Percentiles rank a stretch among this genome's conserved stretches.
These are phyloP conservation scores for Spergularia bocconei DNA, from an alignment of 148 eudicot genomes.

Conservation along the genomic window DNA sequence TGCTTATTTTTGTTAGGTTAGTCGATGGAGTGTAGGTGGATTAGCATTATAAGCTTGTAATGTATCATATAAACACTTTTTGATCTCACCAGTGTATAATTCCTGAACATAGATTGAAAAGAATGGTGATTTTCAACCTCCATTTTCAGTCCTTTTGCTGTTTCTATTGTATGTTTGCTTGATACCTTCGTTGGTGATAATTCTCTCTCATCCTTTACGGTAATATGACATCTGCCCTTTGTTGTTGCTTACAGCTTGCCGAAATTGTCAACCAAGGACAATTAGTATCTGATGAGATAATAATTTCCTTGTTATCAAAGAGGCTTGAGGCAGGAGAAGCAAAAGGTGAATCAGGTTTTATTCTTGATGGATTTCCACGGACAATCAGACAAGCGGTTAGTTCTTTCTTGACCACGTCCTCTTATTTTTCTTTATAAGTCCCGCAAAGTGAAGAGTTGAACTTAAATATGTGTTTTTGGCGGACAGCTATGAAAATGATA, in stretches of 20 bases:
- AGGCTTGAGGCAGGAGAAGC: slow-evolving; percentile 91
- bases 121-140: neutral
- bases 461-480: neutral
- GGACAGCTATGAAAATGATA: neutral
- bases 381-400: slow-evolving; percentile 98
- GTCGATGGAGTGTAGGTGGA: no score
- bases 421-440: neutral
- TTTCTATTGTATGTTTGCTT: neutral
- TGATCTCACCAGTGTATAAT: no score
- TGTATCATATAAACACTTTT: no score
- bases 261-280: slow-evolving; percentile 96
- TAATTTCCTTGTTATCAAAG: slow-evolving; percentile 73
- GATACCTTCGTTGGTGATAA: neutral
- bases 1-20: no score
- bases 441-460: neutral
- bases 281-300: slow-evolving; percentile 91
- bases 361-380: slow-evolving; percentile 97
- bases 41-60: no score
- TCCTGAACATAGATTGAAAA: neutral
- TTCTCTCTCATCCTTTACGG: slow-evolving; percentile 1
- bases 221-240: slow-evolving; percentile 10
- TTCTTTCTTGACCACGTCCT: slow-evolving; percentile 6
- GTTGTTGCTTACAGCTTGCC: slow-evolving; percentile 54
- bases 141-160: neutral
- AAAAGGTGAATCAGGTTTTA: slow-evolving; percentile 91